Percentiles rank a stretch among this genome's conserved stretches.
These are phyloP conservation scores for Sphagnum contortum DNA, from an alignment of 225 moss, liverwort and hornwort genomes.

Conservation along the genomic window DNA sequence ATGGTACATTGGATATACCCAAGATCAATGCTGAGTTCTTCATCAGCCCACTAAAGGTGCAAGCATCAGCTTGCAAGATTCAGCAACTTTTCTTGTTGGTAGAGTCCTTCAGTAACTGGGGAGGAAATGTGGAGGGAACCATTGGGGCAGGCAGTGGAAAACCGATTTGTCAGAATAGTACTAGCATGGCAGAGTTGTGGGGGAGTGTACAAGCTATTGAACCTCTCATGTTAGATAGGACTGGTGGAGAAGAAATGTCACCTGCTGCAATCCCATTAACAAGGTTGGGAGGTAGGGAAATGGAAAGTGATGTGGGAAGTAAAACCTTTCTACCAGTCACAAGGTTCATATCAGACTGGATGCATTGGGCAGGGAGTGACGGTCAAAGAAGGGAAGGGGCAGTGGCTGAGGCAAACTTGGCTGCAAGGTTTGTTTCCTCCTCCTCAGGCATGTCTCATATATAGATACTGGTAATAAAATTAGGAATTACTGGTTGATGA, in stretches of 20 bases:
- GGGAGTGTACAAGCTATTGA: constrained; percentile 9
- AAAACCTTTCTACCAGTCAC: constrained; percentile 75
- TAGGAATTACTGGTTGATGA: too few species aligned
- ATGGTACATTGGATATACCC: constrained; percentile 74
- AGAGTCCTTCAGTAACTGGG: constrained; percentile 49
- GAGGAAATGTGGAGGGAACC: constrained; percentile 34
- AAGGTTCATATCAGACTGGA: constrained; percentile 95
- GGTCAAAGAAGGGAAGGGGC: constrained; percentile 52
- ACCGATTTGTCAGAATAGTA: constrained; percentile 6
- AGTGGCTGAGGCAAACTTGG: constrained; percentile 83
- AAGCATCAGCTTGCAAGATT: constrained; percentile 61
- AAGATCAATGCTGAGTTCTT: constrained; percentile 83
- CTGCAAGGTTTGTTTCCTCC: constrained; percentile 47
- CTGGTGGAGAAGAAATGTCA: constrained; percentile 47
- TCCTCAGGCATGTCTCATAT: not conserved
- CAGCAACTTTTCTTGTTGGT: constrained; percentile 50
- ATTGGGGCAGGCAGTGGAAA: constrained; percentile 10
- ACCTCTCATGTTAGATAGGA: constrained; percentile 28
- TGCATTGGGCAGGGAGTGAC: constrained; percentile 84
- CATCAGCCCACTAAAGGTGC: constrained; percentile 54
- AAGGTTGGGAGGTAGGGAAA: constrained; percentile 33
- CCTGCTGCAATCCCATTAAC: constrained; percentile 38
- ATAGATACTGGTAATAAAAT: too few species aligned
- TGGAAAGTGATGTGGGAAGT: constrained; percentile 42
- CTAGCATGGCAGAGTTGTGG: constrained; percentile 6